Conservation (phyloP, 2,329 filamentous ascomycete genomes). For the Penicillium sp. region DNA sequence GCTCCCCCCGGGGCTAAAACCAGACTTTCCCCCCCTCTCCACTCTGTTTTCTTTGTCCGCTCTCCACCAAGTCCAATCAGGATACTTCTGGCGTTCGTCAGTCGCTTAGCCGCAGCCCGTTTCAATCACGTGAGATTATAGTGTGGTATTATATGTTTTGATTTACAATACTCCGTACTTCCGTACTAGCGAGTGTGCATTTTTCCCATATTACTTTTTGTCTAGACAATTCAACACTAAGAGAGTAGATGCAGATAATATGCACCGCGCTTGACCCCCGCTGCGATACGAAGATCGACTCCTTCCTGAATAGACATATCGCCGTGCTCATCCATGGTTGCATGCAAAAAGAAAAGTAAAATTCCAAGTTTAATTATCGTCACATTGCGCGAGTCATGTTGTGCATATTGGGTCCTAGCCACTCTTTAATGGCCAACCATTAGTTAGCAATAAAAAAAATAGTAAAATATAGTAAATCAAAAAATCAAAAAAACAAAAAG, state of each 20-base stretch:
- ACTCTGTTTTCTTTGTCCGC: conserved; percentile 6
- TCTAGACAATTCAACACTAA: neutral
- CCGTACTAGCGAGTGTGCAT: neutral
- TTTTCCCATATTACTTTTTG: neutral
- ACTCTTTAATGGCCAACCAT: neutral
- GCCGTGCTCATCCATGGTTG: neutral
- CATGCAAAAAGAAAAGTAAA: neutral
- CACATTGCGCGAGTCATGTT: conserved; percentile 9
- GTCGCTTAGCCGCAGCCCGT: conserved; percentile 25
- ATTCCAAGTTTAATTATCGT: neutral
- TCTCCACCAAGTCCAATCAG: conserved; percentile 15
- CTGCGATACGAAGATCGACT: neutral
- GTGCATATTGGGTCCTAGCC: conserved; percentile 1
- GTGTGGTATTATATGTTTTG: neutral
- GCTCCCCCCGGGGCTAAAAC: conserved; percentile 9
- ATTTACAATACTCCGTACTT: neutral
- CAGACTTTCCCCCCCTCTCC: neutral
- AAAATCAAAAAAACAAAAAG: neutral
- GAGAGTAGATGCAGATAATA: neutral
- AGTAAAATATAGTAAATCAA: too few relatives aligned
- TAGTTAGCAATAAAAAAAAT: neutral
- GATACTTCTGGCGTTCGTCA: conserved; percentile 10
- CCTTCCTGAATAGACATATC: neutral
- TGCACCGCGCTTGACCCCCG: neutral
- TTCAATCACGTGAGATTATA: conserved; percentile 15